Conservation (phyloP, 2,329 filamentous ascomycete species). For the Fusarium sp. region DNA sequence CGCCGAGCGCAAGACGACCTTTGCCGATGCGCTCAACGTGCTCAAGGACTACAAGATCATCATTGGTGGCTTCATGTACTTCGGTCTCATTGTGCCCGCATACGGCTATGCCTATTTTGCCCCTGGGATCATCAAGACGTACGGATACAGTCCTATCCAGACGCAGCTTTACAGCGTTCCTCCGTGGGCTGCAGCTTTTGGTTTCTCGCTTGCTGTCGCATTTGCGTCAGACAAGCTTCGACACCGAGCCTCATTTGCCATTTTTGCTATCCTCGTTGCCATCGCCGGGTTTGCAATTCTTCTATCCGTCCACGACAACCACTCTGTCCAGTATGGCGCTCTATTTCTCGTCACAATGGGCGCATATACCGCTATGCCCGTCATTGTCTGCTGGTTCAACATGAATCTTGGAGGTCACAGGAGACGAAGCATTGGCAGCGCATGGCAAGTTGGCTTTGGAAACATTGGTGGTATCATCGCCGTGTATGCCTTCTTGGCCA, state of each 20-base stretch:
- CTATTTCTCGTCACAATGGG: slow-evolving; percentile 86
- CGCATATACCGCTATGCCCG: slow-evolving; percentile 87
- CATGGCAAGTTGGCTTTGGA: slow-evolving; percentile 82
- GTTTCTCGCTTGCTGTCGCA: slow-evolving; percentile 79
- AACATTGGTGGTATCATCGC: slow-evolving; percentile 84
- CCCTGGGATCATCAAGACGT: slow-evolving; percentile 74
- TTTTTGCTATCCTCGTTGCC: slow-evolving; percentile 73
- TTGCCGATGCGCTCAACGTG: slow-evolving; percentile 67
- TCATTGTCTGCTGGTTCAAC: slow-evolving; percentile 84
- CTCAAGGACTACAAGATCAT: slow-evolving; percentile 80
- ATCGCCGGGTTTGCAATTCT: slow-evolving; percentile 82
- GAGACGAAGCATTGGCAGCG: slow-evolving; percentile 73
- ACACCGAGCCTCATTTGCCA: slow-evolving; percentile 79
- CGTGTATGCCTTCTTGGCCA: slow-evolving; percentile 73
- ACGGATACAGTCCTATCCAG: slow-evolving; percentile 67
- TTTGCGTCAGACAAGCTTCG: slow-evolving; percentile 73
- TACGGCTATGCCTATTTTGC: slow-evolving; percentile 84
- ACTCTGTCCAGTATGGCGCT: slow-evolving; percentile 75
- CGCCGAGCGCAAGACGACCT: slow-evolving; percentile 67
- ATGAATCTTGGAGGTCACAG: slow-evolving; percentile 82
- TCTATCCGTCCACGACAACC: slow-evolving; percentile 74
- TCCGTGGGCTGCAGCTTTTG: slow-evolving; percentile 76
- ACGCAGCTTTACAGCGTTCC: slow-evolving; percentile 68
- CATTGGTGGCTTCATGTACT: slow-evolving; percentile 82
- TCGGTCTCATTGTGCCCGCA: slow-evolving; percentile 79